Base-by-base conservation (phyloP, 2,329 filamentous ascomycete species). In the Cordyceps cicadae region DNA sequence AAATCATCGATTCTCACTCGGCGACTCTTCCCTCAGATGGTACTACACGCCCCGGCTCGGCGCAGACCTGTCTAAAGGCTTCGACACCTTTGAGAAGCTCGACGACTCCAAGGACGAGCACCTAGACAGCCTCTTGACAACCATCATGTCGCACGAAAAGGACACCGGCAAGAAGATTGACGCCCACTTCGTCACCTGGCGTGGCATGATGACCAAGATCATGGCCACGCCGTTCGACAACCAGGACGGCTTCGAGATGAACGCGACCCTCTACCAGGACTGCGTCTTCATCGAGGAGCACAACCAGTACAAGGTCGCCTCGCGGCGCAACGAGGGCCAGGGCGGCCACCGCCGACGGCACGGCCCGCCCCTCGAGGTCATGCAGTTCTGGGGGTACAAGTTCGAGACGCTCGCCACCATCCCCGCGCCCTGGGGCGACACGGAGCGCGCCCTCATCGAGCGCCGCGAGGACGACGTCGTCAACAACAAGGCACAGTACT, bases 201-300 rank as follows among this genome's bases (percentile, higher is more conserved):
- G 94, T 68, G 94, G 94, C 43, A 97, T 97, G 91, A 92, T 99
- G 87, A 97, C 94, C 64, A 99, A 97, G 90, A 90, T 99, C 65
- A 86, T 97, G 86, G 86, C 87, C 0, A 80, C 88, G 0, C 89
- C 91, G 0, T 97, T 89, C 70, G 91, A 95, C 65, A 82, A 87
- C 65, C 83, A 88, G 70, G 90, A 93, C 70, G 89, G 88, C 54
- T 97, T 96, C 69, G 89, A 95, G 72, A 96, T 99, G 92, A 96
- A 97, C 71, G 93, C 91, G 54, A 97, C 93, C 2, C 79, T 87
- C 55, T 94, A 92, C 70, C 88, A 97, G 81, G 78, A 74, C 64
- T 83, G 78, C 77, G 75, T 84, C 62, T 97, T 93, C 75, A 89
- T 99, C 65, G 94, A 99, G 74, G 94, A 99, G 69, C 89, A 96